Conservation (phyloP, 2,329 filamentous ascomycete genomes). For the Pseudocercospora eumusae region DNA sequence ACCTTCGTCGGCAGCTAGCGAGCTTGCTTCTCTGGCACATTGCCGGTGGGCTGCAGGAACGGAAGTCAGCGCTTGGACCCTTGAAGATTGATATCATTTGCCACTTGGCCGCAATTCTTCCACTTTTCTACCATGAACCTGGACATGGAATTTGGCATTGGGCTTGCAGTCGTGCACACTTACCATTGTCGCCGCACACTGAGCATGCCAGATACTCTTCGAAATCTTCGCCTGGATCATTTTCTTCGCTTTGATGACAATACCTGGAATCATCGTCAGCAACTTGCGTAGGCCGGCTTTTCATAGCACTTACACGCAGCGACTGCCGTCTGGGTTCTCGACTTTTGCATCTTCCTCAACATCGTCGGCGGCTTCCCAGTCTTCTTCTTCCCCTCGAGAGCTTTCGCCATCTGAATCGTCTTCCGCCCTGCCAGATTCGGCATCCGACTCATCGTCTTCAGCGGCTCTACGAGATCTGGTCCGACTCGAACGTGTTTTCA, state of each 20-base stretch:
- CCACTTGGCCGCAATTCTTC: constrained; percentile 33
- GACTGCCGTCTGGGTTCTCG: constrained; percentile 55
- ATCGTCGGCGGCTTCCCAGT: constrained; percentile 56
- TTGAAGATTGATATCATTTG: constrained; percentile 34
- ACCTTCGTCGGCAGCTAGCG: constrained; percentile 65
- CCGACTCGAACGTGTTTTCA: constrained; percentile 39
- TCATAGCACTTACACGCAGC: constrained; percentile 62
- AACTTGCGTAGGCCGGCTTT: constrained; percentile 21
- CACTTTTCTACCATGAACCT: constrained; percentile 26
- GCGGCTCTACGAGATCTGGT: constrained; percentile 40
- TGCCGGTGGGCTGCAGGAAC: constrained; percentile 76
- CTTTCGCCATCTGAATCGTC: constrained; percentile 43
- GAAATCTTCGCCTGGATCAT: constrained; percentile 78
- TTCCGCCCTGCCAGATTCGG: constrained; percentile 40
- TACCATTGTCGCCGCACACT: constrained; percentile 80
- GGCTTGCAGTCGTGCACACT: constrained; percentile 44
- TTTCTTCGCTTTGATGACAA: constrained; percentile 78
- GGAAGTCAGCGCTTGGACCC: constrained; percentile 49
- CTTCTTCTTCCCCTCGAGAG: constrained; percentile 57
- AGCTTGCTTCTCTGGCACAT: constrained; percentile 75
- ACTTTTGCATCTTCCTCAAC: constrained; percentile 58
- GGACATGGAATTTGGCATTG: constrained; percentile 14
- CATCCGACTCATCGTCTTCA: constrained; percentile 43
- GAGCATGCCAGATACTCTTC: constrained; percentile 76
- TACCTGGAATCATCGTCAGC: constrained; percentile 58